These are phyloP conservation scores for Scytalidium sp. DNA, from an alignment of 2,329 filamentous ascomycete species.

Conservation along the genomic window DNA sequence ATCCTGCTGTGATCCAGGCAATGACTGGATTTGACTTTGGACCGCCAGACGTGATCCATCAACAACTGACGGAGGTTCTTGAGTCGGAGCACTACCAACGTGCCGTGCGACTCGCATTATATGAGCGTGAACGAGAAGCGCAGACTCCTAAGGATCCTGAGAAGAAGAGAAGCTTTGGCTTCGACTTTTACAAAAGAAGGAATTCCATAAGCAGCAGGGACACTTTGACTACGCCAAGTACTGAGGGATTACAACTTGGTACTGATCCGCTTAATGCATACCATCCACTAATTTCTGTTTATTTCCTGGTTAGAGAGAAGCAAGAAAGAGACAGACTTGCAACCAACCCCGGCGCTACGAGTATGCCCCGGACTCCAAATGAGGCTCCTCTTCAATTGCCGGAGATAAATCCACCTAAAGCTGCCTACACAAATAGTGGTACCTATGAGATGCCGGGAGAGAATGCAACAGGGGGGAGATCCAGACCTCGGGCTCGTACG, in stretches of 20 bases:
- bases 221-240: constrained; percentile 78
- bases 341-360: constrained; percentile 55
- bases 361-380: constrained; percentile 52
- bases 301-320: constrained; percentile 95
- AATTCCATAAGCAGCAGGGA: constrained; percentile 89
- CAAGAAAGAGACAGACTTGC: constrained; percentile 69
- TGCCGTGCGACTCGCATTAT: constrained; percentile 68
- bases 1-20: constrained; percentile 77
- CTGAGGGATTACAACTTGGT: constrained; percentile 78
- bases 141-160: constrained; percentile 58
- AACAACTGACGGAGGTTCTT: constrained; percentile 79
- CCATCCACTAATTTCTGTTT: constrained; percentile 87
- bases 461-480: constrained; percentile 78
- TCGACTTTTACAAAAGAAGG: constrained; percentile 94
- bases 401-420: constrained; percentile 76
- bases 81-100: constrained; percentile 93
- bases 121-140: constrained; percentile 59
- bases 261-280: constrained; percentile 90
- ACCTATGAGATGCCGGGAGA: constrained; percentile 88
- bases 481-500: constrained; percentile 81
- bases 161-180: constrained; percentile 81
- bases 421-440: constrained; percentile 82
- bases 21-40: constrained; percentile 99
- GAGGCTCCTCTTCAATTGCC: constrained; percentile 58
- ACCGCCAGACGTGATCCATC: constrained; percentile 74